Conservation (phyloP, 495 filamentous ascomycete genomes). For the Aspergillus carlsbadensis region DNA sequence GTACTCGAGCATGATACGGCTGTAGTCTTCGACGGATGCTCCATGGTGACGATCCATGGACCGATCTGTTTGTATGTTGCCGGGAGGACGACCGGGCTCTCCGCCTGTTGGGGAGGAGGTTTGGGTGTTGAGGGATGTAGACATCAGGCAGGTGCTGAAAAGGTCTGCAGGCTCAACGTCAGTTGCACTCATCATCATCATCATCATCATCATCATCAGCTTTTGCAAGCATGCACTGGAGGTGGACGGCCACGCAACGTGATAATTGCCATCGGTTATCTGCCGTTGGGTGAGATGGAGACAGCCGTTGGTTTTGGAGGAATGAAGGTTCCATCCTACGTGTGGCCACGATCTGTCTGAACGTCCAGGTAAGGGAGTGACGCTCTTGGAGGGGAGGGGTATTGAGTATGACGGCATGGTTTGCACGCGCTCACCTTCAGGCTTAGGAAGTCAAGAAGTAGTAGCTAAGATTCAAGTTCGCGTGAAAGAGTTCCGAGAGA, state of each 20-base stretch:
- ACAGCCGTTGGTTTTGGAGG: neutral
- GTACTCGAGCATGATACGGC: constrained; percentile 46
- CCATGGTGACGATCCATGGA: constrained; percentile 24
- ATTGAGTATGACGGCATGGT: neutral
- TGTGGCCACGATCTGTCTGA: neutral
- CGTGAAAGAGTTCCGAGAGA: neutral
- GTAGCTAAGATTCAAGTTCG: neutral
- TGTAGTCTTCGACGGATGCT: constrained; percentile 43
- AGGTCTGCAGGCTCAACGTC: too few species aligned
- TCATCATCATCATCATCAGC: too few species aligned
- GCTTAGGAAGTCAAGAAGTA: neutral
- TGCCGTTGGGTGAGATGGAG: neutral
- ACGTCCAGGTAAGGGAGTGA: neutral
- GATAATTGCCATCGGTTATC: neutral
- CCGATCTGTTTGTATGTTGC: constrained; percentile 20
- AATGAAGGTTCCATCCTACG: too few species aligned
- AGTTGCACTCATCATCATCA: too few species aligned
- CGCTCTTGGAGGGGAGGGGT: neutral
- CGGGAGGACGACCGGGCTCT: constrained; percentile 20
- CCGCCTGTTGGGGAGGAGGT: constrained; percentile 5
- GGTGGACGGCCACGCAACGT: too few species aligned
- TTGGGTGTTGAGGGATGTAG: neutral
- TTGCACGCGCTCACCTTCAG: neutral
- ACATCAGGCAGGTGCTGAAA: too few species aligned
- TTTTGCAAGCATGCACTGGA: too few species aligned